Conservation (phyloP, 148 eudicot species). For the Rhododendron griersonianum region DNA sequence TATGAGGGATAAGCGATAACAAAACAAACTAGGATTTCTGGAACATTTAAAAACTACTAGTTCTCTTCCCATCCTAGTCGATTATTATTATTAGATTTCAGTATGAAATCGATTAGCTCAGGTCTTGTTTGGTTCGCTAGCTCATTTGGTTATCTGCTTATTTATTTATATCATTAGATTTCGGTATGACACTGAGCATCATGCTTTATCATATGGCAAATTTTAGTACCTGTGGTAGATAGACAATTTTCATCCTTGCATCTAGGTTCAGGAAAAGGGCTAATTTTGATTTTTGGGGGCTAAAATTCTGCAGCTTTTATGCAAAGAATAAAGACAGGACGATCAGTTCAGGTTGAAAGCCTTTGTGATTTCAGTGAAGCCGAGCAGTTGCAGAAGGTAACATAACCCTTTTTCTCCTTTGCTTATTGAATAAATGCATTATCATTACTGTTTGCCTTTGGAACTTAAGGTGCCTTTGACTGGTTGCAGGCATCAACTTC, state of each 20-base stretch:
- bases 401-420: not conserved
- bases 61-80: not conserved
- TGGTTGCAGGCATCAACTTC: constrained; percentile 30
- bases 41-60: not conserved
- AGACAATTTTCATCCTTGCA: not conserved
- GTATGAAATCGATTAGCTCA: not conserved
- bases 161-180: not conserved
- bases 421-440: not conserved
- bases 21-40: not conserved
- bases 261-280: not conserved
- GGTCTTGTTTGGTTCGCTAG: not conserved
- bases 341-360: constrained; percentile 57
- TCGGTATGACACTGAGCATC: not conserved
- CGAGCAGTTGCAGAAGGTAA: constrained; percentile 44
- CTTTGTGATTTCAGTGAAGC: constrained; percentile 64
- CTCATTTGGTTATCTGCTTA: not conserved
- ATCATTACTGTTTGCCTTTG: not conserved
- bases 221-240: not conserved
- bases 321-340: constrained; percentile 64
- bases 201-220: not conserved
- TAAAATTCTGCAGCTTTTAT: constrained; percentile 59
- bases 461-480: not conserved
- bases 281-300: constrained; percentile 13
- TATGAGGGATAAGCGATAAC: not conserved
- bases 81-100: not conserved